Evolutionary conservation across 139 green algal genomes (phyloP).

Genomic region (Dunaliella primolecta): DNA sequence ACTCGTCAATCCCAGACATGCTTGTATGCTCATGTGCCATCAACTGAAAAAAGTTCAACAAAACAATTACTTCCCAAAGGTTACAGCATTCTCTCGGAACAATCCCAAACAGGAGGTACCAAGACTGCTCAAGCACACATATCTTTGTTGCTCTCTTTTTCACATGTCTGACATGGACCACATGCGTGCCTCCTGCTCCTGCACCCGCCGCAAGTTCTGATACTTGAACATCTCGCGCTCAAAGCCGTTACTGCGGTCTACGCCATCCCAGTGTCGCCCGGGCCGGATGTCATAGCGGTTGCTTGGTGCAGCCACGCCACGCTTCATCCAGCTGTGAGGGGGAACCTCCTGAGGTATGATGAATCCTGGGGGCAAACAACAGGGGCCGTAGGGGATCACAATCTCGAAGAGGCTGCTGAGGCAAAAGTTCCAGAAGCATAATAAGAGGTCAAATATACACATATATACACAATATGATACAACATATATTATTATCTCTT

Average conservation of each 20-base stretch:
- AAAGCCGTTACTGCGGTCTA: slow-evolving; percentile 93
- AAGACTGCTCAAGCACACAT: too few species aligned
- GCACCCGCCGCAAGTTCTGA: slow-evolving; percentile 43
- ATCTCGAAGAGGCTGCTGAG: too few species aligned
- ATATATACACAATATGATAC: too few species aligned
- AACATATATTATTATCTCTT: too few species aligned
- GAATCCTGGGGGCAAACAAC: slow-evolving; percentile 84
- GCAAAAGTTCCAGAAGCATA: too few species aligned
- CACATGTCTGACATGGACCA: slow-evolving; percentile 77
- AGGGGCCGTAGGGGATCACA: neutral
- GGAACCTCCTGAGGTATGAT: slow-evolving; percentile 90
- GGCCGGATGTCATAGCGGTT: slow-evolving; percentile 93
- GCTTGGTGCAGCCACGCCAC: slow-evolving; percentile 63
- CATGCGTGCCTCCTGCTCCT: slow-evolving; percentile 57
- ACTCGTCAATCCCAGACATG: too few species aligned
- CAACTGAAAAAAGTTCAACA: too few species aligned
- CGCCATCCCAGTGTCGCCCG: slow-evolving; percentile 96
- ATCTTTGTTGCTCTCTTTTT: too few species aligned
- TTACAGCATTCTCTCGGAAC: too few species aligned
- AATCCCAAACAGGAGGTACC: too few species aligned
- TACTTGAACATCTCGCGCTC: slow-evolving; percentile 77
- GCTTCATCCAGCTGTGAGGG: slow-evolving; percentile 86
- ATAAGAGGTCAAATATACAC: too few species aligned
- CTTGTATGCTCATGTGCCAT: too few species aligned
- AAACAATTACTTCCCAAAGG: neutral